A percentile compares a stretch with the other conserved stretches of the same genome.
Evolutionary conservation across 345 rosid species (phyloP).

Genomic region (Angophora floribunda): DNA sequence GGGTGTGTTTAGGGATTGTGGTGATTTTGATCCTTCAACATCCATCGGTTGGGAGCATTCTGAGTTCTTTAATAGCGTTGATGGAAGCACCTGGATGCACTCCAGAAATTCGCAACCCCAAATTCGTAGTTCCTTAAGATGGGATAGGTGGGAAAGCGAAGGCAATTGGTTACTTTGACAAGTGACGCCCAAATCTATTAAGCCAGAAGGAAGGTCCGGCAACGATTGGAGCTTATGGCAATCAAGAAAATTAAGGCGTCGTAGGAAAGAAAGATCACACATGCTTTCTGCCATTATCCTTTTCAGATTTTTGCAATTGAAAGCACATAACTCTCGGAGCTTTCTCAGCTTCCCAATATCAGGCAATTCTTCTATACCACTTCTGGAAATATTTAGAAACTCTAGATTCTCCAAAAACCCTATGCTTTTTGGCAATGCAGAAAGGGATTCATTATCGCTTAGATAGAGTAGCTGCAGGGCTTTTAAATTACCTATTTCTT

Average conservation of each 20-base stretch:
- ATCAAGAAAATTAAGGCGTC: accelerated
- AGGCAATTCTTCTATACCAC: neutral
- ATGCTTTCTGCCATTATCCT: neutral
- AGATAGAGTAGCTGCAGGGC: accelerated
- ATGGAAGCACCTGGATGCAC: neutral
- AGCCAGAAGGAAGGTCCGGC: neutral
- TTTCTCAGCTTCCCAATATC: neutral
- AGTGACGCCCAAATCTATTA: neutral
- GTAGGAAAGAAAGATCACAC: neutral
- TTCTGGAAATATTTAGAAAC: accelerated
- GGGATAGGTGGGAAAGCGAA: neutral
- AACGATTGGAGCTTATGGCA: accelerated
- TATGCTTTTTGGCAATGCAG: neutral
- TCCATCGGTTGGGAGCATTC: neutral
- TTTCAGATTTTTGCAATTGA: accelerated
- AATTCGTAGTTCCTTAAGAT: neutral
- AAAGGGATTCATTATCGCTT: accelerated
- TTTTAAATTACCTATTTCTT: neutral
- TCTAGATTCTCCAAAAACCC: neutral
- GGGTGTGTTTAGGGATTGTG: neutral
- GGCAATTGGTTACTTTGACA: neutral
- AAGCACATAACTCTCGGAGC: neutral
- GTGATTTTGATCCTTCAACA: neutral
- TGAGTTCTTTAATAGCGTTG: neutral
- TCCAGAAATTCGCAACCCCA: accelerated